Evolutionary conservation across 495 filamentous ascomycete genomes (phyloP).

Genomic region (Friedmanniomyces endolithicus): DNA sequence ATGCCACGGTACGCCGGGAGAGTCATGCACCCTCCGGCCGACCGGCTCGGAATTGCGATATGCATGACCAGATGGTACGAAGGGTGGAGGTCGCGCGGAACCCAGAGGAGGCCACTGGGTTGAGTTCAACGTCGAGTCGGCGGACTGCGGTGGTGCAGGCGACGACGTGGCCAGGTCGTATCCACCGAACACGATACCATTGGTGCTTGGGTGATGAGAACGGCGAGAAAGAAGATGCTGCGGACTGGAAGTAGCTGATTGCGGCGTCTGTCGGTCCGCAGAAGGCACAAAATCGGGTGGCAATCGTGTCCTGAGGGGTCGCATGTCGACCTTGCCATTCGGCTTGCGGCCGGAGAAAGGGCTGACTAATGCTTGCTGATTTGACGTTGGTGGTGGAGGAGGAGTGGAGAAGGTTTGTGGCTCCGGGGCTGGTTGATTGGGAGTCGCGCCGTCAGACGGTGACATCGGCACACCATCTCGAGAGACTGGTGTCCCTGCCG

Average conservation of each 20-base stretch:
- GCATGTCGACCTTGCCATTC: slow-evolving; percentile 8
- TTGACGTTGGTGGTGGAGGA: background rate
- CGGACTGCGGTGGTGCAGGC: slow-evolving; percentile 21
- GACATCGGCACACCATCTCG: background rate
- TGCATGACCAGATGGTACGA: slow-evolving; percentile 21
- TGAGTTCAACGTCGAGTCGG: slow-evolving; percentile 11
- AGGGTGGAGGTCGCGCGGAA: slow-evolving; percentile 5
- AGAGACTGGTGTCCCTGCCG: background rate
- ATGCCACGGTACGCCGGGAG: background rate
- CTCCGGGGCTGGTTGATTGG: background rate
- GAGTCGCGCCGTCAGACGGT: background rate
- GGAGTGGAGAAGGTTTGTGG: background rate
- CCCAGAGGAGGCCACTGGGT: slow-evolving; percentile 9
- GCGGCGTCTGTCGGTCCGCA: slow-evolving; percentile 12
- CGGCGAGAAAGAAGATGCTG: slow-evolving; percentile 10
- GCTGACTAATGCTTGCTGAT: background rate
- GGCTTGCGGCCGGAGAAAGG: slow-evolving; percentile 1
- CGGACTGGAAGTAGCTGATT: slow-evolving; percentile 13
- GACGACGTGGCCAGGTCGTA: slow-evolving; percentile 26
- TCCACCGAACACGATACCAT: slow-evolving; percentile 27
- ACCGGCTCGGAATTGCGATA: slow-evolving; percentile 24
- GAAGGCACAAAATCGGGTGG: slow-evolving; percentile 26
- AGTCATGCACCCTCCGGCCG: background rate
- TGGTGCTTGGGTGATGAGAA: slow-evolving; percentile 21
- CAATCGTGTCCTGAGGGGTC: slow-evolving; percentile 14